A percentile compares a stretch with the other conserved stretches of the same genome.
Evolutionary conservation across 495 filamentous ascomycete genomes (phyloP).

Genomic region (Margaritispora aquatica): DNA sequence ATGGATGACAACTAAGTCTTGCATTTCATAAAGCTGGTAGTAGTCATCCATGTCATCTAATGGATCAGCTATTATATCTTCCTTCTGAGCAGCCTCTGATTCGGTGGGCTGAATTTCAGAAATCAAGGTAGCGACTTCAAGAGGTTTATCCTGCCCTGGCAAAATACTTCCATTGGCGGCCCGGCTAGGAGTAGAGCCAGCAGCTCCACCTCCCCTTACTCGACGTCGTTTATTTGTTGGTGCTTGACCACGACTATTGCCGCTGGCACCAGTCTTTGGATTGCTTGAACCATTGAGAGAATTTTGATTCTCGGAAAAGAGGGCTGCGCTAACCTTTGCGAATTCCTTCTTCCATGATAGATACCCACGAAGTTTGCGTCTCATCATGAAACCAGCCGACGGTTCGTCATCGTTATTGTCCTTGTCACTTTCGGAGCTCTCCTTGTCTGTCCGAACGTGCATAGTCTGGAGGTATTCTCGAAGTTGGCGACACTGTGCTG

Average conservation of each 20-base stretch:
- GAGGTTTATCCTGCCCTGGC: conserved; percentile 72
- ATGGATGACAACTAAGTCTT: conserved; percentile 81
- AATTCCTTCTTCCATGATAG: conserved; percentile 90
- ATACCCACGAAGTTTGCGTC: conserved; percentile 78
- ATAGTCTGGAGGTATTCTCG: conserved; percentile 88
- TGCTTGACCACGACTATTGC: conserved; percentile 49
- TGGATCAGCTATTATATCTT: conserved; percentile 73
- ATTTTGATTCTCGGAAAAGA: conserved; percentile 75
- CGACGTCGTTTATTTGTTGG: conserved; percentile 85
- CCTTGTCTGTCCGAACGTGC: conserved; percentile 56
- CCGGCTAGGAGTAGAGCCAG: conserved; percentile 47
- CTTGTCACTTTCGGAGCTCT: conserved; percentile 39
- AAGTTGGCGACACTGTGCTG: conserved; percentile 80
- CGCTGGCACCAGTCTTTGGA: conserved; percentile 28
- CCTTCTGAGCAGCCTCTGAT: conserved; percentile 54
- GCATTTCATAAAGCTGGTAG: conserved; percentile 90
- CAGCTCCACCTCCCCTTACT: conserved; percentile 71
- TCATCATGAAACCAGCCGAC: conserved; percentile 83
- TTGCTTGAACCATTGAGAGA: conserved; percentile 59
- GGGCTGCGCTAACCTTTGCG: conserved; percentile 67
- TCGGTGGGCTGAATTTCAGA: conserved; percentile 64
- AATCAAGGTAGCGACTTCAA: conserved; percentile 62
- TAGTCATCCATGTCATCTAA: conserved; percentile 86
- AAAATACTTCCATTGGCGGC: conserved; percentile 62
- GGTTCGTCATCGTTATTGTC: conserved; percentile 40